Evolutionary conservation across 1,284 basidiomycete genomes (phyloP).

Genomic region (Mycena citricolor): DNA sequence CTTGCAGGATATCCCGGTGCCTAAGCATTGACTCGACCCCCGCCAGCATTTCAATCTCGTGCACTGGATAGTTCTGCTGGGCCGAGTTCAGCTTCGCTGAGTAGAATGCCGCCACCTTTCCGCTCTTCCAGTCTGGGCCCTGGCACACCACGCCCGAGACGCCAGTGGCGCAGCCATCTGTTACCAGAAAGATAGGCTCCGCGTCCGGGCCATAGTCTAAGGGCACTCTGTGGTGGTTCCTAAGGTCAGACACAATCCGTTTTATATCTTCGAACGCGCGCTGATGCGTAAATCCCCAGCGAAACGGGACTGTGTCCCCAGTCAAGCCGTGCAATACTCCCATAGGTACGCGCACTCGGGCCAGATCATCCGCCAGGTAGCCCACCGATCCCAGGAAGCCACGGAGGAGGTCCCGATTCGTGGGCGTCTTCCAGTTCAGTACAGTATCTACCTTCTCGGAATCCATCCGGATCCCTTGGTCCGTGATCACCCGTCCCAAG

Average conservation of each 20-base stretch:
- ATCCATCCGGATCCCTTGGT: conserved; percentile 31
- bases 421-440: conserved; percentile 28
- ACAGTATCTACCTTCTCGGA: conserved; percentile 31
- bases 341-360: conserved; percentile 15
- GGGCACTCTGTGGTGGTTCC: background rate
- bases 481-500: conserved; percentile 31
- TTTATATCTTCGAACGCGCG: conserved; percentile 26
- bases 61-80: conserved; percentile 35
- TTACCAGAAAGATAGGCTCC: background rate
- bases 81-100: conserved; percentile 31
- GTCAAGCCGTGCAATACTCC: conserved; percentile 22
- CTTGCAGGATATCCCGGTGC: conserved; percentile 27
- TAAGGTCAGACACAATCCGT: conserved; percentile 3
- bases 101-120: conserved; percentile 25
- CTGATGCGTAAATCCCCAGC: conserved; percentile 25
- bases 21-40: conserved; percentile 26
- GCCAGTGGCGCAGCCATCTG: background rate
- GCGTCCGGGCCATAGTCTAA: background rate
- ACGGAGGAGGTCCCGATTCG: conserved; percentile 4
- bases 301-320: conserved; percentile 11
- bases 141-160: conserved; percentile 1
- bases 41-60: conserved; percentile 31
- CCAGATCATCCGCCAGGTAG: conserved; percentile 18
- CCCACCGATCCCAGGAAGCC: conserved; percentile 23
- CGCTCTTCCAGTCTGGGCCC: conserved; percentile 4